Conservation (phyloP, 2,329 filamentous ascomycete genomes). For the Microdochium trichocladiopsis region DNA sequence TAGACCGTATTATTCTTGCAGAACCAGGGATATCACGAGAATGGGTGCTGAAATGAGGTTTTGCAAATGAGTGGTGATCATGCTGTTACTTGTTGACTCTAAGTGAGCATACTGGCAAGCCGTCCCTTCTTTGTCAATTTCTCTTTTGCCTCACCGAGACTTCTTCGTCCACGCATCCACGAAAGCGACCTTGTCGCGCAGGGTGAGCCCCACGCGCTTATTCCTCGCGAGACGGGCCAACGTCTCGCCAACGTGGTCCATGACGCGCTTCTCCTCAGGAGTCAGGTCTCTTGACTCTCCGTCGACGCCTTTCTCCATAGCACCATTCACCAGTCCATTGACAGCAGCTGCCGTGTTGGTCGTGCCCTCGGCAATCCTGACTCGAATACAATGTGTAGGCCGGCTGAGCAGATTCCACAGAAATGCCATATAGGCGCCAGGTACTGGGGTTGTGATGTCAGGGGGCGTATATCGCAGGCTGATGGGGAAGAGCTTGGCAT, state of each 20-base stretch:
- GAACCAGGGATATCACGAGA: background rate
- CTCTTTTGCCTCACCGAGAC: slow-evolving; percentile 19
- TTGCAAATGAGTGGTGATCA: background rate
- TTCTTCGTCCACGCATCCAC: slow-evolving; percentile 56
- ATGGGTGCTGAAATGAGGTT: background rate
- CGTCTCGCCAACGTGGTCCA: slow-evolving; percentile 78
- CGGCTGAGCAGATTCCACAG: slow-evolving; percentile 80
- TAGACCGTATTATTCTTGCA: background rate
- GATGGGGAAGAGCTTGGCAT: slow-evolving; percentile 79
- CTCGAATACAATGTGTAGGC: slow-evolving; percentile 83
- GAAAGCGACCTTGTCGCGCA: slow-evolving; percentile 79
- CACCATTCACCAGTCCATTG: slow-evolving; percentile 14
- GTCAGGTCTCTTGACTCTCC: slow-evolving; percentile 23
- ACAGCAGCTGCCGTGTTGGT: slow-evolving; percentile 36
- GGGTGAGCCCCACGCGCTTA: slow-evolving; percentile 78
- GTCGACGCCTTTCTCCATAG: slow-evolving; percentile 19
- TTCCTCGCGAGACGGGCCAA: slow-evolving; percentile 82
- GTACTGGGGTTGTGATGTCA: slow-evolving; percentile 86
- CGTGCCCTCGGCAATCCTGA: slow-evolving; percentile 77
- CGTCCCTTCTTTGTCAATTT: slow-evolving; percentile 53
- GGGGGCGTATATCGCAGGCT: slow-evolving; percentile 83
- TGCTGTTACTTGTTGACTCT: background rate
- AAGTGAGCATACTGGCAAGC: slow-evolving; percentile 35
- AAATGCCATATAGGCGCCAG: slow-evolving; percentile 64
- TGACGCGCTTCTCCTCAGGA: slow-evolving; percentile 57